Percentiles rank a stretch among this genome's conserved stretches.
These are phyloP conservation scores for Mycena sp. DNA, from an alignment of 1,284 basidiomycete species.

Conservation along the genomic window DNA sequence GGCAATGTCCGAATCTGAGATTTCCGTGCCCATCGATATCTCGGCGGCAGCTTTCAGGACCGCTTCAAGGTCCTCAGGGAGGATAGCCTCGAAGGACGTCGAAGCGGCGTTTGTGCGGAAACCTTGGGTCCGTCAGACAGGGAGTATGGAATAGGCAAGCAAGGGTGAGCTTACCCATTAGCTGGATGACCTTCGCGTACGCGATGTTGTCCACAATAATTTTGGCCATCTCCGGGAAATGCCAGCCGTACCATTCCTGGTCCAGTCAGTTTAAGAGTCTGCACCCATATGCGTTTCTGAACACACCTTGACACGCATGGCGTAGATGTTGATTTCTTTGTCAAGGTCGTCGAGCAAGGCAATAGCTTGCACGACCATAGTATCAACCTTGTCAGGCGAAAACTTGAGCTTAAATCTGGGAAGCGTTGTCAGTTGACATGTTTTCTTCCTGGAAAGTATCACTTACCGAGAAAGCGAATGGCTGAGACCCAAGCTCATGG, in stretches of 20 bases:
- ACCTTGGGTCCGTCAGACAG: constrained; percentile 53
- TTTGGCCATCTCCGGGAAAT: constrained; percentile 99
- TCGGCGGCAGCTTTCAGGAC: constrained; percentile 93
- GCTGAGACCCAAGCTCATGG: constrained; percentile 97
- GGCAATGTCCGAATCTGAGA: constrained; percentile 93
- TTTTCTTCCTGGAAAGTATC: not conserved
- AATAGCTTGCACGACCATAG: constrained; percentile 99
- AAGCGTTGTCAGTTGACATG: not conserved
- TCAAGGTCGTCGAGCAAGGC: constrained; percentile 98
- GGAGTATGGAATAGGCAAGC: not conserved
- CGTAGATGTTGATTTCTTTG: constrained; percentile 99
- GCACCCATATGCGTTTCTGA: not conserved
- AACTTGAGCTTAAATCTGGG: constrained; percentile 98
- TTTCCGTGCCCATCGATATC: constrained; percentile 99
- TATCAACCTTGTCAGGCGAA: constrained; percentile 99
- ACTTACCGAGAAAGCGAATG: constrained; percentile 91
- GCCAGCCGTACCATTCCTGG: constrained; percentile 99
- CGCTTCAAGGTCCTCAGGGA: constrained; percentile 95
- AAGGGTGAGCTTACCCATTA: constrained; percentile 71
- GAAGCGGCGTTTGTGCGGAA: constrained; percentile 93
- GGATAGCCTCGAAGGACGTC: constrained; percentile 88
- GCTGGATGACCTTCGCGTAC: constrained; percentile 91
- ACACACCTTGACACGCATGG: constrained; percentile 96
- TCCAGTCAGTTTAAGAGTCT: constrained; percentile 25
- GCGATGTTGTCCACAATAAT: constrained; percentile 97